phyloP scores from a whole-genome alignment of 2,329 filamentous ascomycete genomes.

The Orbilia javanica region DNA sequence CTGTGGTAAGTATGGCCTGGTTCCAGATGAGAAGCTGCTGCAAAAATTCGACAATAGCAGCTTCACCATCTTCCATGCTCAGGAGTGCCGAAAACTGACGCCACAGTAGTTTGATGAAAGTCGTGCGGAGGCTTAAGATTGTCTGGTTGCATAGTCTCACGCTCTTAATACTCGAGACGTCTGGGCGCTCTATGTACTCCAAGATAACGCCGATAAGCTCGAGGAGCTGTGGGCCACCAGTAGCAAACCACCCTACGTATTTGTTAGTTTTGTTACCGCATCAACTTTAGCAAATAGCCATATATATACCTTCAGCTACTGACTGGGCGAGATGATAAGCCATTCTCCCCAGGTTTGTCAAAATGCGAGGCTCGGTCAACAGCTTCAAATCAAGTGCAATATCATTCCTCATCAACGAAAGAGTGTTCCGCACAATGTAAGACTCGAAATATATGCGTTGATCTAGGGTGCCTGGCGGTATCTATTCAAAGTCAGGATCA shows the following conservation, averaged over 20 bases:
- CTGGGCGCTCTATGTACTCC: conserved; percentile 88
- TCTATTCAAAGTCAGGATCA: conserved; percentile 28
- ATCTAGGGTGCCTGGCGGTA: conserved; percentile 89
- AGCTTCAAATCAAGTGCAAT: conserved; percentile 79
- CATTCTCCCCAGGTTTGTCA: conserved; percentile 88
- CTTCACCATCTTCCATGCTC: conserved; percentile 70
- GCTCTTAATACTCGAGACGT: conserved; percentile 83
- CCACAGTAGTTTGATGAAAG: conserved; percentile 82
- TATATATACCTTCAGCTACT: conserved; percentile 78
- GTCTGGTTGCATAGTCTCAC: conserved; percentile 92
- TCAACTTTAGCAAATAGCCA: not conserved
- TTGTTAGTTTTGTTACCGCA: not conserved
- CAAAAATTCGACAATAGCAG: conserved; percentile 78
- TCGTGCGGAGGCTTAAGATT: conserved; percentile 79
- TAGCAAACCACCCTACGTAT: conserved; percentile 80
- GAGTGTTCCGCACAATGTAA: conserved; percentile 81
- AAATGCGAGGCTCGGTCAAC: conserved; percentile 81
- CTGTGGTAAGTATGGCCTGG: conserved; percentile 83
- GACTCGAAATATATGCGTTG: conserved; percentile 97
- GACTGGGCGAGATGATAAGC: conserved; percentile 85
- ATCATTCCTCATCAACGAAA: conserved; percentile 77
- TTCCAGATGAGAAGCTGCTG: conserved; percentile 96
- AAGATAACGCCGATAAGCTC: conserved; percentile 87
- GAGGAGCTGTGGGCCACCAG: conserved; percentile 83
- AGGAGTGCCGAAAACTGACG: conserved; percentile 39